These are phyloP conservation scores for Fraxinus albicans DNA, from an alignment of 305 asterid genomes.

Conservation along the genomic window DNA sequence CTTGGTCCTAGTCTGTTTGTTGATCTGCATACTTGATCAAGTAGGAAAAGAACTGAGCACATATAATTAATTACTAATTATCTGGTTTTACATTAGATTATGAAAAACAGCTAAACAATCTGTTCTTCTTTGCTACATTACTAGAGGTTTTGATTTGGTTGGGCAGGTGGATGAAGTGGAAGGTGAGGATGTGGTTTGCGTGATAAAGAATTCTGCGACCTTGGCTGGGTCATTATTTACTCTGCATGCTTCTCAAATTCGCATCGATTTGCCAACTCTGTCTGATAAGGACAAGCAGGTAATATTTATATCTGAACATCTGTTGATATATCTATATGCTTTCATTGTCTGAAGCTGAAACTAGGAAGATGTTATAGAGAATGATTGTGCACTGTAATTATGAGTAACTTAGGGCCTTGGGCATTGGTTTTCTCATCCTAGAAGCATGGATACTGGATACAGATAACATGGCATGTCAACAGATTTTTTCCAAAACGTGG, in stretches of 20 bases:
- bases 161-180: slow-evolving; percentile 78
- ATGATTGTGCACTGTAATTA: neutral
- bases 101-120: neutral
- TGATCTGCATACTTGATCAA: neutral
- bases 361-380: neutral
- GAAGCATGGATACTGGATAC: neutral
- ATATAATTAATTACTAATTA: neutral
- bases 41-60: slow-evolving; percentile 4
- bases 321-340: neutral
- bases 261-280: slow-evolving; percentile 86
- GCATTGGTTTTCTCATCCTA: neutral
- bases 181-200: slow-evolving; percentile 73
- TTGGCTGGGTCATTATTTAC: slow-evolving; percentile 85
- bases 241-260: slow-evolving; percentile 91
- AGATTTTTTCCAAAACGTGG: neutral
- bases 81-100: neutral
- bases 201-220: slow-evolving; percentile 86
- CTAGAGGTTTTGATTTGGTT: slow-evolving; percentile 20
- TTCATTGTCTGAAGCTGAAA: neutral
- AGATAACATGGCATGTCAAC: neutral
- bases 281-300: slow-evolving; percentile 85
- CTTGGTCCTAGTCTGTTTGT: neutral
- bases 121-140: slow-evolving; percentile 16
- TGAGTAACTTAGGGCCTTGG: neutral
- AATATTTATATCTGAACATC: neutral